Evolutionary conservation across 1,139 yeast genomes (phyloP).

Genomic region (Yamadazyma sp.): DNA sequence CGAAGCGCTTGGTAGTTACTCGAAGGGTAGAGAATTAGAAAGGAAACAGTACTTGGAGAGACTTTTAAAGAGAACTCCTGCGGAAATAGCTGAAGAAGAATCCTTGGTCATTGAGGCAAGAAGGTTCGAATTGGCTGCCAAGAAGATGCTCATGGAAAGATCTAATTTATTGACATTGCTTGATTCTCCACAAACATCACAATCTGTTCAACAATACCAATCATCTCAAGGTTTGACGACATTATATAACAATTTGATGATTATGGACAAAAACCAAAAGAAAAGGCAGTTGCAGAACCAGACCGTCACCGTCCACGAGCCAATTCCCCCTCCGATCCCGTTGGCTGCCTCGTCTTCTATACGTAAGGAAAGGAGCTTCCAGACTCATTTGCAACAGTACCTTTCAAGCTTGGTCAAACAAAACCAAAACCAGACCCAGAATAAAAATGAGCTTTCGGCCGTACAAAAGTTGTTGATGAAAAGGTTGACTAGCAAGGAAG

Average conservation of each 20-base stretch:
- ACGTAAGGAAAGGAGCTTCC: constrained; percentile 53
- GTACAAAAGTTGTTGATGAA: constrained; percentile 49
- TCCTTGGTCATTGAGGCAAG: constrained; percentile 90
- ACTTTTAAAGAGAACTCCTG: constrained; percentile 81
- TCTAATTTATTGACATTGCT: constrained; percentile 73
- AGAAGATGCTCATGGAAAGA: constrained; percentile 82
- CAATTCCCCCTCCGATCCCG: constrained; percentile 61
- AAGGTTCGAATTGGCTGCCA: constrained; percentile 89
- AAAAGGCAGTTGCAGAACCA: constrained; percentile 44
- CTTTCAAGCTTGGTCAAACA: constrained; percentile 40
- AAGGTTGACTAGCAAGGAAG: constrained; percentile 73
- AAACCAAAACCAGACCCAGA: constrained; percentile 21
- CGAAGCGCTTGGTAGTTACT: constrained; percentile 54
- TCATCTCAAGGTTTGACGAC: constrained; percentile 90
- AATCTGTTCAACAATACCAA: constrained; percentile 72
- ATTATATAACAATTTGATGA: constrained; percentile 76
- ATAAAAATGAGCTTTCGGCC: constrained; percentile 37
- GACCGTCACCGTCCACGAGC: constrained; percentile 40
- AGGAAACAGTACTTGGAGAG: constrained; percentile 80
- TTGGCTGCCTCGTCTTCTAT: constrained; percentile 54
- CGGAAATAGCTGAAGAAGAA: constrained; percentile 97
- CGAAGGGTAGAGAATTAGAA: constrained; percentile 67
- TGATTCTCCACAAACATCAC: constrained; percentile 87
- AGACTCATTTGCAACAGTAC: constrained; percentile 50
- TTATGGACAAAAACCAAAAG: constrained; percentile 65